Evolutionary conservation across 208 protist species (phyloP).

Genomic region (Crithidia brevicula): DNA sequence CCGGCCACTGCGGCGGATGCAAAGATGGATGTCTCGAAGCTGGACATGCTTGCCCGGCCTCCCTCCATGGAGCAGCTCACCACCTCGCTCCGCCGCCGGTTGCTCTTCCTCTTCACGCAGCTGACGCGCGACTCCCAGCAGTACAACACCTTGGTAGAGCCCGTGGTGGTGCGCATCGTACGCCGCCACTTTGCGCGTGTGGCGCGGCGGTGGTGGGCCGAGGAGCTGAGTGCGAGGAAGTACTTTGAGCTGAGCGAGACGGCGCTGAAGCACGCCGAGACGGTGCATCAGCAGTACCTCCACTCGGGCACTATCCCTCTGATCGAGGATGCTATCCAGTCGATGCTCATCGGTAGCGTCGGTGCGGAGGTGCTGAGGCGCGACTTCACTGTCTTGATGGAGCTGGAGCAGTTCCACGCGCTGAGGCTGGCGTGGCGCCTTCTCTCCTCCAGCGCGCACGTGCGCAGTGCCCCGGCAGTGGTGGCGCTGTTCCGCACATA

Average conservation of each 20-base stretch:
- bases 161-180: constrained; percentile 37
- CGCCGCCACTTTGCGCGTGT: constrained; percentile 37
- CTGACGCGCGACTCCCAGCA: constrained; percentile 49
- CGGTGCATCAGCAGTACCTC: constrained; percentile 46
- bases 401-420: constrained; percentile 29
- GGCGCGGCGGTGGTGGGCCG: constrained; percentile 35
- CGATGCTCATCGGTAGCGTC: constrained; percentile 39
- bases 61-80: constrained; percentile 22
- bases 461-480: constrained; percentile 21
- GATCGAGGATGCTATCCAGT: constrained; percentile 53
- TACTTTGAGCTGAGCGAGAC: constrained; percentile 50
- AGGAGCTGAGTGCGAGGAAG: constrained; percentile 20
- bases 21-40: constrained; percentile 1
- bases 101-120: constrained; percentile 50
- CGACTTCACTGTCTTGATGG: constrained; percentile 45
- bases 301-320: constrained; percentile 38
- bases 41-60: constrained; percentile 17
- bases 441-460: constrained; percentile 36
- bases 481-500: constrained; percentile 39
- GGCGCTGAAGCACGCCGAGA: constrained; percentile 37
- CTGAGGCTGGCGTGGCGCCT: constrained; percentile 53
- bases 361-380: constrained; percentile 43
- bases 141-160: constrained; percentile 60
- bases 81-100: constrained; percentile 16
- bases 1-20: neutral